Evolutionary conservation across 768 basidiomycete genomes (phyloP).

Genomic region (Fistulinella prunicolor): DNA sequence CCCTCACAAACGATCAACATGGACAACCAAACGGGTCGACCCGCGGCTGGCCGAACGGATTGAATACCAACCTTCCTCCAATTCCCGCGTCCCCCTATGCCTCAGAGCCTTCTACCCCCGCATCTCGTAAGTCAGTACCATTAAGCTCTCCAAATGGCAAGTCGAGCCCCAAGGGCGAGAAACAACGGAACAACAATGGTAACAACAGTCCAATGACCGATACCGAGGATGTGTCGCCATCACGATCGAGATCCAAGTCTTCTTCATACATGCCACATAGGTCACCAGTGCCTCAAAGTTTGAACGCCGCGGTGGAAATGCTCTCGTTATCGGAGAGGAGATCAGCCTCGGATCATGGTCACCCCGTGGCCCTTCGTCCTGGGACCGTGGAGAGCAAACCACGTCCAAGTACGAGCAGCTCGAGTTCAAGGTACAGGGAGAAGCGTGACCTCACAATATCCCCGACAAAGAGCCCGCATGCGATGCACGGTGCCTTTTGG

Average conservation of each 20-base stretch:
- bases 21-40: conserved; percentile 24
- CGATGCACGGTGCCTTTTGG: conserved; percentile 33
- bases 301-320: conserved; percentile 70
- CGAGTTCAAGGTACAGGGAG: conserved; percentile 25
- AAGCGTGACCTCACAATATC: conserved; percentile 39
- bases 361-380: conserved; percentile 16
- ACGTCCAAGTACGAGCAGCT: conserved; percentile 32
- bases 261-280: conserved; percentile 54
- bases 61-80: conserved; percentile 46
- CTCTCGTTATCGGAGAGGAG: conserved; percentile 37
- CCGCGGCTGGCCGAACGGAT: conserved; percentile 35
- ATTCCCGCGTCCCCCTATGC: conserved; percentile 68
- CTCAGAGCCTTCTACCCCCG: conserved; percentile 58
- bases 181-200: conserved; percentile 23
- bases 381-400: conserved; percentile 24
- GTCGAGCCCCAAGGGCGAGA: conserved; percentile 34
- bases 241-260: conserved; percentile 52
- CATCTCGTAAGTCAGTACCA: conserved; percentile 47
- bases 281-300: conserved; percentile 62
- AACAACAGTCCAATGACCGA: conserved; percentile 29
- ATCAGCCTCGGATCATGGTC: conserved; percentile 29
- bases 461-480: conserved; percentile 44
- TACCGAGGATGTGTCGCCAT: conserved; percentile 37
- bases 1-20: conserved; percentile 31
- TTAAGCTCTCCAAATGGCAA: conserved; percentile 34